Conservation (phyloP, 2,329 filamentous ascomycete genomes). For the Plenodomus tracheiphilus region DNA sequence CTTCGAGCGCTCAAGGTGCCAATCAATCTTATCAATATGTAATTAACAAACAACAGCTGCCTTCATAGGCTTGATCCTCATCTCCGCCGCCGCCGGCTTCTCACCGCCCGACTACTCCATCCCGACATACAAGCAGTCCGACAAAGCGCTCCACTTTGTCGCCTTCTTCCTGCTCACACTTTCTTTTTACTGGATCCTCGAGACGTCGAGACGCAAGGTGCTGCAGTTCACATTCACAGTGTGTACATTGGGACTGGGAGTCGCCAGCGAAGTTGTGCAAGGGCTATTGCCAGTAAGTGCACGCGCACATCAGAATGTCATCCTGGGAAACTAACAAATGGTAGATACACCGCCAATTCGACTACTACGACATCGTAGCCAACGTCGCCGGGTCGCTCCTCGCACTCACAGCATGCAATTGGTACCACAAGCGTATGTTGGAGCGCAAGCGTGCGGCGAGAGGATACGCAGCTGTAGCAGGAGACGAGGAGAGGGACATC, state of each 20-base stretch:
- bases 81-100: constrained; percentile 74
- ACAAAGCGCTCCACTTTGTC: constrained; percentile 84
- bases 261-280: constrained; percentile 78
- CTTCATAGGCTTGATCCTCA: constrained; percentile 63
- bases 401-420: constrained; percentile 74
- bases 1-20: background rate
- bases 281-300: constrained; percentile 63
- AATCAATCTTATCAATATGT: background rate
- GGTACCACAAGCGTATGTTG: constrained; percentile 96
- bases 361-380: constrained; percentile 83
- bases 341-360: constrained; percentile 61
- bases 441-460: constrained; percentile 78
- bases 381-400: constrained; percentile 79
- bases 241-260: constrained; percentile 72
- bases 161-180: constrained; percentile 90
- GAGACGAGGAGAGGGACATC: constrained; percentile 63
- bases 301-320: constrained; percentile 4
- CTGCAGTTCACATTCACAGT: constrained; percentile 80
- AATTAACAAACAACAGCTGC: constrained; percentile 35
- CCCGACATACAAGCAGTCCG: constrained; percentile 68
- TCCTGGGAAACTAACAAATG: no score
- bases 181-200: constrained; percentile 94
- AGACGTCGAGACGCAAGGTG: constrained; percentile 82
- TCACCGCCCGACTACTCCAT: constrained; percentile 54
- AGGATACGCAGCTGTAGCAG: constrained; percentile 71